Evolutionary conservation across 371 early-diverging fungal genomes (phyloP), one percentile per base, ranked within the genome.

Genomic region (Rozella allomycis): DNA sequence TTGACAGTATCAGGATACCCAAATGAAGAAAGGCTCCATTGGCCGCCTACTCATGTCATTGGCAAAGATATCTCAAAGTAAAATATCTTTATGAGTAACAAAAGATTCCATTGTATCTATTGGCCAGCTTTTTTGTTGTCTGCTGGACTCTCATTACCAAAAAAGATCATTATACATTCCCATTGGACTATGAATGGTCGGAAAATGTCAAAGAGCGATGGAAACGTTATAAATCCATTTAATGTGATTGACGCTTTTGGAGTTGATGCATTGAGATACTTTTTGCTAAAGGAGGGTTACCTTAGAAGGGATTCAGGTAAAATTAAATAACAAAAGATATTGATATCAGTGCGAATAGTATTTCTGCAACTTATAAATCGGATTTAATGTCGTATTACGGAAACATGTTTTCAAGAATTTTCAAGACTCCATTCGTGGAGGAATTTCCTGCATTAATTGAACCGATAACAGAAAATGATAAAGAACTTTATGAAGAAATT

Each of bases 101-200:
- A n/a, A 31, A 67, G 76, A 28, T 90, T 90, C 51, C 94, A 93
- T 47, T 79, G 84, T 0, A 72, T 90, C 12, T 88, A 80, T 43
- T 90, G 88, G 86, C 88, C 88, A 0, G 88, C 87, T 0, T 77
- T 93, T 39, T 47, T 88, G 32, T 65, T 90, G 67, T 90, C 88
- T 0, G 78, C 79, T 3, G 67, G 55, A 0, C 46, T 88, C 17
- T 72, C 71, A 0, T 50, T 74, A 13, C 90, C 91, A 1, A 50
- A 58, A 22, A 60, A 62, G 21, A 78, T 93, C 34, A 39, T 88
- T 18, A 75, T 79, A 1, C 91, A 93, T 38, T 81, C 81, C 12
- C 93, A 91, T 48, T 90, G 87, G 87, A 79, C 86, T 0, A 69
- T 74, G 59, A 57, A 58, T 17, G 62, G 67, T 30, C 60, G 66